Base-by-base conservation (phyloP, 257 asterid species). In the Solanum sitiens region DNA sequence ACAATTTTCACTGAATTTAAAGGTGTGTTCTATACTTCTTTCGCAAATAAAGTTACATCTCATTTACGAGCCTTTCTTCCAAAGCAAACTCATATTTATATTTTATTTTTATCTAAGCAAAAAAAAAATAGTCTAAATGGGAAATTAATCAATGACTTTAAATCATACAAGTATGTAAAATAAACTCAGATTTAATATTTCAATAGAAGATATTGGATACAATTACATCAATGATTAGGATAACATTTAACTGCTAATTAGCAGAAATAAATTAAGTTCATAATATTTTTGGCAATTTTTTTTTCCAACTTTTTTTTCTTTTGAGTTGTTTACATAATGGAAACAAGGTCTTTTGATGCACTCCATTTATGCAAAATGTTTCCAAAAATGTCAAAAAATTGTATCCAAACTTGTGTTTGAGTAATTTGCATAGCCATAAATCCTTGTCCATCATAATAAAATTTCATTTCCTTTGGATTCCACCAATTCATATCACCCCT, bases 391-490 rank as follows among this genome's bases (percentile, higher is more conserved):
- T 93, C 95, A 75, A 83, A 92, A 45, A 91, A 92, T 18, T 86
- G 87, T 42, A 93, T 37, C 8, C 67, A 86, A 83, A 93, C 90
- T 33, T 91, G 87, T 68, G 44, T 83, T 68, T 70, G 89, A 33
- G 89, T 86, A n/a, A 95, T 89, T 73, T 91, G 87, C 93, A 96
- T 91, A 20, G 94, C 89, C 91, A 95, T 67, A 87, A 96, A 94
- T 6, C 98, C 98, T 89, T 96, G 96, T 5, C 99, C 99, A 79
- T 95, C 96, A 67, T 94, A 88, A 44, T 95, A 94, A 74, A 95
- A 94, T 47, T 92, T 91, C 84, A 87, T 53, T 87, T 89, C 47
- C 73, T 87, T 10, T 86, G 91, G 77, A 25, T 65, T 70, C 79
- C 91, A 20, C 65, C n/a, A 67, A 40, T 90, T 90, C n/a, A 91